Evolutionary conservation across 2,329 filamentous ascomycete species (phyloP).

Genomic region (Cladophialophora bantiana): DNA sequence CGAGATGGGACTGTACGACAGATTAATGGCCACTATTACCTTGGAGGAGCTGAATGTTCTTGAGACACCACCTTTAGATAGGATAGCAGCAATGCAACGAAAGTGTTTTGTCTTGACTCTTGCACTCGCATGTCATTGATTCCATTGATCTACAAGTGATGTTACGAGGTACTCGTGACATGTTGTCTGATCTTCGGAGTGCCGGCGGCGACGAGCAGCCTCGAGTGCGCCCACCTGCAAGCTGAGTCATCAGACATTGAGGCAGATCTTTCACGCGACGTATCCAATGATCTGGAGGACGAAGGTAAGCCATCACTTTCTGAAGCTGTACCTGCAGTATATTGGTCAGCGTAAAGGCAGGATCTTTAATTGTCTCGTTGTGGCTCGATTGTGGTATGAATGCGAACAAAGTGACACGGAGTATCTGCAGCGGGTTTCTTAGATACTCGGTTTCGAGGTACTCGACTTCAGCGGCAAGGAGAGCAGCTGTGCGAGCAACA

Average conservation of each 20-base stretch:
- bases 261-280: conserved; percentile 11
- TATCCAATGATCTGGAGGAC: conserved; percentile 8
- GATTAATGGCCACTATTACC: conserved; percentile 28
- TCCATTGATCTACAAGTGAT: not conserved
- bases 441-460: not conserved
- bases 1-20: conserved; percentile 36
- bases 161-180: too few species aligned
- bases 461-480: not conserved
- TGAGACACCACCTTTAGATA: conserved; percentile 25
- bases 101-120: conserved; percentile 6
- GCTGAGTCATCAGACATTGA: conserved; percentile 11
- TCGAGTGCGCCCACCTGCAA: not conserved
- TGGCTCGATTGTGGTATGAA: conserved; percentile 17
- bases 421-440: conserved; percentile 5
- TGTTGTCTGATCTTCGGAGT: not conserved
- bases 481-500: not conserved
- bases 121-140: not conserved
- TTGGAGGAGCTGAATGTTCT: conserved; percentile 14
- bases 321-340: conserved; percentile 8
- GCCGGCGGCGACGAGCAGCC: not conserved
- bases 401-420: conserved; percentile 12
- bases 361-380: not conserved
- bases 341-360: conserved; percentile 13
- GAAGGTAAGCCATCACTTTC: conserved; percentile 12
- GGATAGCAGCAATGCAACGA: conserved; percentile 36